Evolutionary conservation across 495 filamentous ascomycete species (phyloP).

Genomic region (Pseudevernia furfuracea): DNA sequence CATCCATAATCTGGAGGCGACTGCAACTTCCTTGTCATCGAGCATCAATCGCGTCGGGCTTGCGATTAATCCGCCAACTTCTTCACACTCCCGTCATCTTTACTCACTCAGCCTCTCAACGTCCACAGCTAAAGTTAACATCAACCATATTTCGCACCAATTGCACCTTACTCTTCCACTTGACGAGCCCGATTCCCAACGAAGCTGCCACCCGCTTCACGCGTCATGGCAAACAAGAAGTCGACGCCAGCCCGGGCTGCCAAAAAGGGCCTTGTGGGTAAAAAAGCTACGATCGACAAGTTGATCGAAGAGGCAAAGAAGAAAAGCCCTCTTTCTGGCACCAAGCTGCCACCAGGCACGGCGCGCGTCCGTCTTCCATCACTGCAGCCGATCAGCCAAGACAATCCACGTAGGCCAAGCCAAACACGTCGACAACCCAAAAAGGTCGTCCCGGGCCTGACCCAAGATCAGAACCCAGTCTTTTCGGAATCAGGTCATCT

Average conservation of each 20-base stretch:
- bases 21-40: background rate
- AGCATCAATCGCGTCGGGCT: background rate
- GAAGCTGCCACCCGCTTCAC: background rate
- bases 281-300: conserved; percentile 14
- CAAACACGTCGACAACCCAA: background rate
- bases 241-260: background rate
- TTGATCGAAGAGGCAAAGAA: conserved; percentile 10
- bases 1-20: background rate
- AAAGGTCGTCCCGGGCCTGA: conserved; percentile 8
- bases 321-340: background rate
- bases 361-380: background rate
- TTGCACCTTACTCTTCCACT: background rate
- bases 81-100: background rate
- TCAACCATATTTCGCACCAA: background rate
- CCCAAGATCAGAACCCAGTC: background rate
- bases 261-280: conserved; percentile 5
- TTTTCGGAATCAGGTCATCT: background rate
- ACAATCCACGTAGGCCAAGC: background rate
- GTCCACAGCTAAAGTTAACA: background rate
- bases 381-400: background rate
- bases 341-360: background rate
- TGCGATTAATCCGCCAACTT: background rate
- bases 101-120: background rate
- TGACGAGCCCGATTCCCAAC: background rate
- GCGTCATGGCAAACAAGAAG: conserved; percentile 3